phyloP scores from a whole-genome alignment of 2,329 filamentous ascomycete genomes.

The Triangularia verruculosa region DNA sequence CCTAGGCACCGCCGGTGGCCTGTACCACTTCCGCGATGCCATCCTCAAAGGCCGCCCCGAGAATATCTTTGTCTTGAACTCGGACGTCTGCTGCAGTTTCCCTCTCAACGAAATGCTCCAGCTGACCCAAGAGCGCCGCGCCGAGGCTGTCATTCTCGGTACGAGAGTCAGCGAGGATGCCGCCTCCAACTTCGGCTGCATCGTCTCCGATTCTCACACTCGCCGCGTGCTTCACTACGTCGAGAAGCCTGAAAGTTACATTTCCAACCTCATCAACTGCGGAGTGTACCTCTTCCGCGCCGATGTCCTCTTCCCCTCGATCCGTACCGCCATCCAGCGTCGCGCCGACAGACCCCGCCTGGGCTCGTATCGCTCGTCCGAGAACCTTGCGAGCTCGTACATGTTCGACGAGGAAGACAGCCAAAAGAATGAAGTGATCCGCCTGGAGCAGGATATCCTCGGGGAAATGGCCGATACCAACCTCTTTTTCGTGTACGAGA shows the following conservation, averaged over 20 bases:
- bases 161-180: conserved; percentile 88
- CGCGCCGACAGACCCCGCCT: conserved; percentile 87
- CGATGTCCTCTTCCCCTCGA: conserved; percentile 94
- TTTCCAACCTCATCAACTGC: conserved; percentile 98
- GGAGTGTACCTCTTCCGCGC: conserved; percentile 97
- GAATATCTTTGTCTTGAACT: conserved; percentile 95
- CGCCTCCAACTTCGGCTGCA: conserved; percentile 95
- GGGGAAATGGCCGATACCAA: conserved; percentile 94
- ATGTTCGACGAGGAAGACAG: conserved; percentile 62
- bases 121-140: conserved; percentile 90
- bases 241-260: conserved; percentile 96
- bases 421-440: conserved; percentile 79
- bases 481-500: conserved; percentile 97
- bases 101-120: conserved; percentile 93
- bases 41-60: conserved; percentile 95
- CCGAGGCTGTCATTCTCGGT: conserved; percentile 92
- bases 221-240: conserved; percentile 98
- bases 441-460: conserved; percentile 94
- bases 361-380: conserved; percentile 91
- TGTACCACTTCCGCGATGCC: conserved; percentile 98
- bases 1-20: conserved; percentile 88
- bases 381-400: conserved; percentile 75
- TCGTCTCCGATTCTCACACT: conserved; percentile 89
- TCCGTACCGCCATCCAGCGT: conserved; percentile 91
- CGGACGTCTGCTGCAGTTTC: conserved; percentile 98